Evolutionary conservation across 306 rosid genomes (phyloP), one percentile per base, ranked within the genome.

Genomic region (Ormosia emarginata): DNA sequence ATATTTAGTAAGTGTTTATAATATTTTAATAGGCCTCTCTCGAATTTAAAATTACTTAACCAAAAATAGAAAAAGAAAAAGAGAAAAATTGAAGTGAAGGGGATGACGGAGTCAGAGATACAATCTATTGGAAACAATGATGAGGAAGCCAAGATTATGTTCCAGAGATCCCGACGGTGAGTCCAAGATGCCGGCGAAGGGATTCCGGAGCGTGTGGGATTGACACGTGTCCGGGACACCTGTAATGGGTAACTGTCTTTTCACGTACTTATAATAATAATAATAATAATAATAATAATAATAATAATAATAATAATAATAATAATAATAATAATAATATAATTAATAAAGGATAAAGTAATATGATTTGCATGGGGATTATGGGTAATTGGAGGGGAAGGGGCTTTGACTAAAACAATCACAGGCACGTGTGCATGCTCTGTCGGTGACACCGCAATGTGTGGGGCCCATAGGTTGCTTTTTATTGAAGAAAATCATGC

Each of bases 281-380:
- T 81, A 29, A 0, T 46, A n/a, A n/a, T n/a, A n/a, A n/a, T n/a
- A n/a, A 36, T 15, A 58, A 79, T 57, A 84, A 86, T 79, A 63
- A 36, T 81, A n/a, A 36, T 15, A 58, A 79, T 57, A 84, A 86
- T 79, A 63, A 36, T 81, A n/a, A 36, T 15, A 58, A 79, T 57
- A 84, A 86, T 79, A 63, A 36, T 81, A n/a, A 36, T 15, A 58
- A 79, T 57, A 84, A 86, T 79, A 63, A 36, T 81, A n/a, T n/a
- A 24, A 24, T 24, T 24, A 24, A 61, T 39, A 41, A 41, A 41
- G 50, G 39, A 87, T 75, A 85, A 83, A 91, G 88, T 85, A 72
- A 78, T 86, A 46, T 74, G 79, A 86, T 85, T 86, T 90, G 92
- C 90, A 89, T 84, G 94, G 78, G 69, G 69, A 41, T 83, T 82